Percentiles rank a stretch among this genome's conserved stretches.
These are phyloP conservation scores for Emericellopsis cladophorae DNA, from an alignment of 2,329 filamentous ascomycete genomes.

Conservation along the genomic window DNA sequence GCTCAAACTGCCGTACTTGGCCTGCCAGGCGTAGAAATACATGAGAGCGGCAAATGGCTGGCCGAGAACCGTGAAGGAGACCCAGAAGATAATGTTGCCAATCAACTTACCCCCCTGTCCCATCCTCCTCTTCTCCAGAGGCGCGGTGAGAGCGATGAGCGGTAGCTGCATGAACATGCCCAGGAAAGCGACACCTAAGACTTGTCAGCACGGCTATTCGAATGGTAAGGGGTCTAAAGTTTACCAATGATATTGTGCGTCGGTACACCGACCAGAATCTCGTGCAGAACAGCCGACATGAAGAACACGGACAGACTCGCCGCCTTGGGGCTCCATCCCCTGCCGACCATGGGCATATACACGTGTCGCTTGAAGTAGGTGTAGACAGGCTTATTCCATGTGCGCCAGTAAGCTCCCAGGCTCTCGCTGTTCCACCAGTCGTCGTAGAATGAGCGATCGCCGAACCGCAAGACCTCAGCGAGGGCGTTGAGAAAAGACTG, in stretches of 20 bases:
- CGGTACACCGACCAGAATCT: conserved; percentile 83
- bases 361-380: conserved; percentile 94
- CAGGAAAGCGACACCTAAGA: conserved; percentile 70
- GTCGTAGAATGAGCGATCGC: conserved; percentile 87
- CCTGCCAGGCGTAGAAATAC: conserved; percentile 98
- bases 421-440: conserved; percentile 96
- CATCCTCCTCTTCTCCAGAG: conserved; percentile 66
- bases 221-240: conserved; percentile 8
- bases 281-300: conserved; percentile 80
- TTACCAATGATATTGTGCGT: conserved; percentile 86
- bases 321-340: conserved; percentile 59
- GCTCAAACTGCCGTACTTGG: conserved; percentile 82
- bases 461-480: conserved; percentile 81
- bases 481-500: conserved; percentile 86
- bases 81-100: conserved; percentile 92
- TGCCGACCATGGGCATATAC: conserved; percentile 74
- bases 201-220: conserved; percentile 2
- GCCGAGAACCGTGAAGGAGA: conserved; percentile 88
- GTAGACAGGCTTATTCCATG: conserved; percentile 96
- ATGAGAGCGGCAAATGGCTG: conserved; percentile 85
- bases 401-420: conserved; percentile 82
- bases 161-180: conserved; percentile 93
- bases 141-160: conserved; percentile 68
- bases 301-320: conserved; percentile 78
- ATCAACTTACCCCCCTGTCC: conserved; percentile 60